Evolutionary conservation across 768 basidiomycete species (phyloP), one percentile per base, ranked within the genome.

Genomic region (Leccinellum rugosiceps): DNA sequence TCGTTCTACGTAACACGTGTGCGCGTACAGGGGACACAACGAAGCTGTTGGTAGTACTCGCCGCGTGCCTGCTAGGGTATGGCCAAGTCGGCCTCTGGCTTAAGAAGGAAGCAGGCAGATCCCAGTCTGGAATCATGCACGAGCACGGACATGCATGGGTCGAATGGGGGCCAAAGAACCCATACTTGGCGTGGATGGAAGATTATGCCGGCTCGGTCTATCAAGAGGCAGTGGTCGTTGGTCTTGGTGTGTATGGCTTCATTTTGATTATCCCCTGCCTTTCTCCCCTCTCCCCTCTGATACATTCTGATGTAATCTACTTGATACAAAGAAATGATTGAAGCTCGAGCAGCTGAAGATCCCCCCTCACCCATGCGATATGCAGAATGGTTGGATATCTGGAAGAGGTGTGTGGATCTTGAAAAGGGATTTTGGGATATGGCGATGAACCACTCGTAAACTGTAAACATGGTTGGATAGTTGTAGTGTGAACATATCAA

Each of bases 371-470:
- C 75, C 0, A 63, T 58, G 15, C 77, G 85, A 32, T 76, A 91
- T 28, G 76, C 75, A 3, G 87, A 90, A 65, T 90, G 93, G 82
- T 72, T 76, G 50, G 65, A 72, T 17, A 82, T 93, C 3, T 96
- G 92, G 90, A 78, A 83, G 65, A 82, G 81, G 53, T 92, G 90
- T 65, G 85, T 90, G 0, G 70, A 74, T 47, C 75, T 97, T 47
- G 94, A 98, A 74, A 88, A 83, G 62, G 83, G 80, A 0, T 96
- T 96, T 68, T 98, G 94, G 94, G 90, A 95, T 47, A 84, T 84
- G 77, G 83, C 82, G 4, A 67, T 86, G 63, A 59, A 64, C 19
- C 43, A 63, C 30, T 55, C 54, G 6, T 64, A 50, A 65, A 43
- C 19, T 43, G 19, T n/a, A 41, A 41, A 41, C 19, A 41, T 10